Evolutionary conservation across 176 grass and related monocot genomes (phyloP).

Genomic region (Tuctoria greenei): DNA sequence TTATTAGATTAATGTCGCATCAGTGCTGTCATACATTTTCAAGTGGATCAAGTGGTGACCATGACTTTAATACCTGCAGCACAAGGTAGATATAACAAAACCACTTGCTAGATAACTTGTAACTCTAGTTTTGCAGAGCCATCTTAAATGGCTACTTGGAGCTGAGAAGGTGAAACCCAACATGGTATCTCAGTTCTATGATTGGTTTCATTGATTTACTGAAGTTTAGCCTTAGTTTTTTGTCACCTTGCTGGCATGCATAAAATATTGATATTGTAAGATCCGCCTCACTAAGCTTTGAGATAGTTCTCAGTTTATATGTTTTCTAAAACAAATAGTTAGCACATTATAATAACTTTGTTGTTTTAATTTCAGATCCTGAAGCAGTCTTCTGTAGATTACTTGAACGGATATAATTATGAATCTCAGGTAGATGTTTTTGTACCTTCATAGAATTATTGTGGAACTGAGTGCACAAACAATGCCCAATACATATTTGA

Average conservation of each 20-base stretch:
- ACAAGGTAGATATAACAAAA: too few relatives aligned
- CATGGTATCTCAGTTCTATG: not conserved
- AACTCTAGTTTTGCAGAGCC: too few relatives aligned
- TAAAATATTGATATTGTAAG: constrained; percentile 3
- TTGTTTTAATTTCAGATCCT: constrained; percentile 55
- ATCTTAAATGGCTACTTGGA: too few relatives aligned
- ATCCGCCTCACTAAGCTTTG: constrained; percentile 6
- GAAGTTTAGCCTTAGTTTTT: constrained; percentile 11
- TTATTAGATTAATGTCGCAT: too few relatives aligned
- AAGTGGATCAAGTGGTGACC: too few relatives aligned
- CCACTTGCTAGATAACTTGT: too few relatives aligned
- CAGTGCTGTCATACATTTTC: too few relatives aligned
- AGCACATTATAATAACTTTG: constrained; percentile 15
- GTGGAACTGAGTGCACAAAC: constrained; percentile 29
- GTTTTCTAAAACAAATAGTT: not conserved
- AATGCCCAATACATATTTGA: constrained; percentile 4
- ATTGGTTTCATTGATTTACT: not conserved
- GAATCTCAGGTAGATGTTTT: constrained; percentile 65
- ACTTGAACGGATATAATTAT: constrained; percentile 65
- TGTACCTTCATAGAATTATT: constrained; percentile 18
- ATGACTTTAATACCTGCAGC: too few relatives aligned
- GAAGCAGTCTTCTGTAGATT: constrained; percentile 65
- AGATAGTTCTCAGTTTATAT: not conserved
- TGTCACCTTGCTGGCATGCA: constrained; percentile 28
- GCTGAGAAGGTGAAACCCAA: too few relatives aligned